A percentile compares a stretch with the other conserved stretches of the same genome.
phyloP scores from a whole-genome alignment of 441 rosid genomes.

The Pelargonium myrrhifolium region DNA sequence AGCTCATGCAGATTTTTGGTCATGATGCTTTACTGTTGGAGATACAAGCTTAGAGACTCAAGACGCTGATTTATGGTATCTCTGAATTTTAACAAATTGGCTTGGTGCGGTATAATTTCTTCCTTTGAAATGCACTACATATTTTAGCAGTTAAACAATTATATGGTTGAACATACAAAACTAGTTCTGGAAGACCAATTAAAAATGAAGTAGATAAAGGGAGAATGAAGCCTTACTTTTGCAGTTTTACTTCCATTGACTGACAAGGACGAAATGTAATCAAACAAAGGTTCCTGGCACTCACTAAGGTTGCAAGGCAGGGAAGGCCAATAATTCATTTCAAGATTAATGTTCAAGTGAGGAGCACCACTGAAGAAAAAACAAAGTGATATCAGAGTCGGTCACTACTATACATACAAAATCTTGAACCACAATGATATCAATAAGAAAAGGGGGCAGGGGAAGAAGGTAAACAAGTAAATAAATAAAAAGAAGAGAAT shows the following conservation, averaged over 20 bases:
- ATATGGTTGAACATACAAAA: neutral
- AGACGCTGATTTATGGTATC: neutral
- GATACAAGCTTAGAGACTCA: neutral
- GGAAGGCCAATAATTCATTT: conserved; percentile 26
- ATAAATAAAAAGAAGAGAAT: neutral
- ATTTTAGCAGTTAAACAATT: neutral
- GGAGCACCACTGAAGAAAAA: conserved; percentile 20
- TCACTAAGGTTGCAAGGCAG: conserved; percentile 26
- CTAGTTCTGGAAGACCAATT: neutral
- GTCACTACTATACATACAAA: neutral
- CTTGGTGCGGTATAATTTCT: neutral
- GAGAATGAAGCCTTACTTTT: conserved; percentile 8
- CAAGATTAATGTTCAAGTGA: conserved; percentile 26
- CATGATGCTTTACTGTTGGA: too few species aligned
- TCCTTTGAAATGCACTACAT: neutral
- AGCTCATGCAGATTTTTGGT: neutral
- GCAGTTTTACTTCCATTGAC: conserved; percentile 22
- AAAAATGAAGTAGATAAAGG: neutral
- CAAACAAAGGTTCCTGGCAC: conserved; percentile 26
- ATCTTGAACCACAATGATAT: neutral
- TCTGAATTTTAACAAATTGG: neutral
- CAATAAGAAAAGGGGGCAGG: neutral
- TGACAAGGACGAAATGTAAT: conserved; percentile 18
- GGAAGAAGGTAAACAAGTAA: neutral
- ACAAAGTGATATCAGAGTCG: neutral